A percentile compares a stretch with the other conserved stretches of the same genome.
These are phyloP conservation scores for Geranomyces michiganensis DNA, from an alignment of 192 early-diverging fungal genomes.

Conservation along the genomic window DNA sequence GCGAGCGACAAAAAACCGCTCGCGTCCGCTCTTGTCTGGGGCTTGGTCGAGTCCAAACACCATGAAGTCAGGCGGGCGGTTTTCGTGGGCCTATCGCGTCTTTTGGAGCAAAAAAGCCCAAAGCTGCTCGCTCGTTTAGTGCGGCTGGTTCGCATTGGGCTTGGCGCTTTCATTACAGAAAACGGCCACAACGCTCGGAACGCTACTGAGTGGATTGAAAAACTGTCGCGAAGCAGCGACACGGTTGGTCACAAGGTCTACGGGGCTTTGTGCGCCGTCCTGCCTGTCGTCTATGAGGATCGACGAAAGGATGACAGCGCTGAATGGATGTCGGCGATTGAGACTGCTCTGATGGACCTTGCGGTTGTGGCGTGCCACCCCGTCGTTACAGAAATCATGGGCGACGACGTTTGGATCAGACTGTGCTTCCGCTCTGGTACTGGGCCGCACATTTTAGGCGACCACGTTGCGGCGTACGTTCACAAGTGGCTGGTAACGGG, in stretches of 20 bases:
- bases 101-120: neutral
- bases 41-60: constrained; percentile 49
- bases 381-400: constrained; percentile 44
- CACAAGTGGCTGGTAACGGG: constrained; percentile 52
- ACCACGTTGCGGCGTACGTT: constrained; percentile 46
- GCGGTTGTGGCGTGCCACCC: constrained; percentile 56
- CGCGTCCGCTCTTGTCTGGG: constrained; percentile 60
- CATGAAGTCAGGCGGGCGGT: constrained; percentile 36
- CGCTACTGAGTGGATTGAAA: constrained; percentile 44
- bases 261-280: constrained; percentile 36
- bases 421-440: constrained; percentile 75
- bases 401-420: constrained; percentile 82
- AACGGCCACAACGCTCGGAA: constrained; percentile 19
- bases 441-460: constrained; percentile 67
- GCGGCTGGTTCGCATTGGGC: constrained; percentile 43
- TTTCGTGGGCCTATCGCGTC: neutral
- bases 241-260: constrained; percentile 39
- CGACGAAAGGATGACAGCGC: neutral
- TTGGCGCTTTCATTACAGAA: constrained; percentile 39
- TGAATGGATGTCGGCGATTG: constrained; percentile 12
- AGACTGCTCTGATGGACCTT: constrained; percentile 51
- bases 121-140: constrained; percentile 14
- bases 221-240: constrained; percentile 26
- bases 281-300: constrained; percentile 35
- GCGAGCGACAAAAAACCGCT: constrained; percentile 34